Base-by-base conservation (phyloP, 2,329 filamentous ascomycete species). In the Pseudofabraea citricarpa region DNA sequence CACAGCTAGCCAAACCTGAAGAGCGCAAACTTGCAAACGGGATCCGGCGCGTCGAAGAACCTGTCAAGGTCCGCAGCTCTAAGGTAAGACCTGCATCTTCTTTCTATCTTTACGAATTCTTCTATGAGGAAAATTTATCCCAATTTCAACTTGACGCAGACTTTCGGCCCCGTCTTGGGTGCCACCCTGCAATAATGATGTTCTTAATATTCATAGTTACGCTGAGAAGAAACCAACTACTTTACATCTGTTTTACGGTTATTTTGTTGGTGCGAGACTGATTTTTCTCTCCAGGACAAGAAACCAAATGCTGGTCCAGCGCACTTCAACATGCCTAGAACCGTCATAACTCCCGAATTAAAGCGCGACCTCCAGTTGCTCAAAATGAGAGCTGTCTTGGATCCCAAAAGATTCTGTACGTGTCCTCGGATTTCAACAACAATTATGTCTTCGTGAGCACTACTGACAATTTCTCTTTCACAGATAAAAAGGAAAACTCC, bases 251-350 rank as follows among this genome's bases (percentile, higher is more conserved):
- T 33, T 29, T 27, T 36, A 20, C 41, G 46, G 39, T 19, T 32
- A 23, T 26, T 46, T 36, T 33, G 49, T 13, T 36, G 46, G 18
- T 31, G 48, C 41, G 29, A 45, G 37, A 46, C 58, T 62, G 49
- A 61, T 32, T 35, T 10, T 27, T 7, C 33, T 39, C 37, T 20
- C 9, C 39, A 64, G 61, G 54, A 44, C 26, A 58, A 61, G 49
- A 79, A 77, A 63, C 71, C 75, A 45, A 86, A 83, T 48, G 86
- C 90, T 40, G 93, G 91, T 35, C 67, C 81, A 13, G 73, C 86
- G 45, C 97, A 91, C 91, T 97, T 85, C 69, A 78, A 94, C 56
- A 73, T 98, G 42, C 90, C 90, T 5, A 83, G 83, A 57, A 96
- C 91, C 20, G 74, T 87, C 40, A 67, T 95, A 40, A 95, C 90